These are phyloP conservation scores for Didymella glomerata DNA, from an alignment of 2,329 filamentous ascomycete species.

Conservation along the genomic window DNA sequence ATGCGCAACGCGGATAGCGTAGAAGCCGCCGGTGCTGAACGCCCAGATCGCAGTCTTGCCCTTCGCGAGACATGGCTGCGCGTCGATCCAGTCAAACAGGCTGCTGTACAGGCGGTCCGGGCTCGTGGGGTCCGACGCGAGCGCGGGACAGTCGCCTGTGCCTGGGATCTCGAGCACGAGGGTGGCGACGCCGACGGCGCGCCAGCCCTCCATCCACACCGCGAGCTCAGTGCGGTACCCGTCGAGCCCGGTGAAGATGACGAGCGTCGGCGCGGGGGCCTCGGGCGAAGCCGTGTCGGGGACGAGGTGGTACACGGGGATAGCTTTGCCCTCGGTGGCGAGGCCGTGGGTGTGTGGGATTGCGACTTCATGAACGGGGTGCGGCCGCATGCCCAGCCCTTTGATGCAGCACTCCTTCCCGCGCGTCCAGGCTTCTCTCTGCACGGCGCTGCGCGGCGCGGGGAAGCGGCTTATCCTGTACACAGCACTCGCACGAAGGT, in stretches of 20 bases:
- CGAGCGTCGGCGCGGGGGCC: slow-evolving; percentile 60
- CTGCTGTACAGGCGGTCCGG: slow-evolving; percentile 64
- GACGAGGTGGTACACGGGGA: slow-evolving; percentile 72
- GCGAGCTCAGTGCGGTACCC: slow-evolving; percentile 66
- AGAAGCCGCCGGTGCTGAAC: slow-evolving; percentile 67
- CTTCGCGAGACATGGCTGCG: slow-evolving; percentile 59
- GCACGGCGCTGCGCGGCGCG: slow-evolving; percentile 56
- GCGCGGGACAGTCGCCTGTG: slow-evolving; percentile 65
- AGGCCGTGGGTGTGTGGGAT: slow-evolving; percentile 66
- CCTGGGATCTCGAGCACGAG: slow-evolving; percentile 66
- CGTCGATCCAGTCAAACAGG: slow-evolving; percentile 63
- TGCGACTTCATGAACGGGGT: slow-evolving; percentile 69
- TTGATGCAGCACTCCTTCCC: slow-evolving; percentile 72
- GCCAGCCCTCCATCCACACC: slow-evolving; percentile 62
- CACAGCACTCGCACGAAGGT: slow-evolving; percentile 65
- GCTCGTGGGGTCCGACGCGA: slow-evolving; percentile 55
- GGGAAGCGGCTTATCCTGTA: slow-evolving; percentile 79
- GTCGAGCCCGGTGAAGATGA: slow-evolving; percentile 67
- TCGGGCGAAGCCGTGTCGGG: slow-evolving; percentile 57
- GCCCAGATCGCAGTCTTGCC: slow-evolving; percentile 63
- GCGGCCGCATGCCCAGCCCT: slow-evolving; percentile 53
- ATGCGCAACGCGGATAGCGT: slow-evolving; percentile 65
- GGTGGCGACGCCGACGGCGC: slow-evolving; percentile 58
- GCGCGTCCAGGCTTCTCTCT: slow-evolving; percentile 70
- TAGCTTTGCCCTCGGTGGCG: slow-evolving; percentile 61